Evolutionary conservation across 306 rosid genomes (phyloP), one percentile per base, ranked within the genome.

Genomic region (Betula pendula): DNA sequence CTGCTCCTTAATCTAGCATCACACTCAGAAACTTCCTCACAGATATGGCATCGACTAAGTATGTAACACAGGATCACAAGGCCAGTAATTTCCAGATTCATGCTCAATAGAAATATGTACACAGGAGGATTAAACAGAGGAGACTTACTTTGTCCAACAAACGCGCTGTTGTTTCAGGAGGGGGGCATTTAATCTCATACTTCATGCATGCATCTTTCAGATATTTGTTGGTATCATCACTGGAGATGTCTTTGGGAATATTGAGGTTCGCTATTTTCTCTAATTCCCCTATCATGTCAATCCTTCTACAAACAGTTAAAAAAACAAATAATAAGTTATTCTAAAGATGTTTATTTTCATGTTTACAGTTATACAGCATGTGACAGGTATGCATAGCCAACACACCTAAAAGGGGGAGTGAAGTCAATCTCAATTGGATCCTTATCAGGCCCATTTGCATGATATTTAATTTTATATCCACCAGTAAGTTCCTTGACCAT

Each of bases 401-500:
- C 84, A 14, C 13, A 85, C 97, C 93, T 90, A 83, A 90, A 90
- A 44, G 95, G 95, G 8, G 94, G 92, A 47, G 94, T 88, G 35
- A 90, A 90, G 80, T 90, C 90, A 25, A 90, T 90, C 78, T 88
- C 92, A 80, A 90, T 87, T 4, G 97, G 94, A 44, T 89, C 91
- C 69, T 86, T 87, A 74, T 92, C 96, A 77, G 87, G 77, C 74
- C 96, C 96, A 65, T 87, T 81, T 53, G 97, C 86, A 68, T 92
- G 97, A 80, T 85, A 90, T 84, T 89, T 86, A 40, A 90, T 79
- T 84, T 87, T 92, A 79, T 92, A 92, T 72, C 97, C 91, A 19
- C 96, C 97, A 2, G 97, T 92, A 71, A 92, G 97, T 80, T 90
- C 92, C 80, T 90, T 86, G 55, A 89, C 96, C 97, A 90, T 89